Percentiles rank a stretch among this genome's conserved stretches.
Conservation (phyloP, 1,139 yeast species). For the Pichia sp. region DNA sequence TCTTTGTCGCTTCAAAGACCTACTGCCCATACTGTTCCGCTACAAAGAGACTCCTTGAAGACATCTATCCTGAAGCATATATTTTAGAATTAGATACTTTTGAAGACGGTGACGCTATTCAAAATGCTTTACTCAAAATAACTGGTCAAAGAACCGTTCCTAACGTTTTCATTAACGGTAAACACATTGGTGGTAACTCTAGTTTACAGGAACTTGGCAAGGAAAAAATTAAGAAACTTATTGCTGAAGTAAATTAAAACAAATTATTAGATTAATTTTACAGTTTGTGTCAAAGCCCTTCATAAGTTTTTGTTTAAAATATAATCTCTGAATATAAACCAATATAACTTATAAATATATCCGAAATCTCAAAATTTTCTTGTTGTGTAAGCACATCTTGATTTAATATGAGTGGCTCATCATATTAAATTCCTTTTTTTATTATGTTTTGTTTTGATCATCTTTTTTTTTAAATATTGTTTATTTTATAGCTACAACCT, state of each 20-base stretch:
- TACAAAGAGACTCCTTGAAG: slow-evolving; percentile 51
- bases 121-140: slow-evolving; percentile 65
- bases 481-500: neutral
- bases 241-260: too few relatives aligned
- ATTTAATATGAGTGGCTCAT: too few relatives aligned
- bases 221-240: slow-evolving; percentile 12
- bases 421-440: too few relatives aligned
- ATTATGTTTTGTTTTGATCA: too few relatives aligned
- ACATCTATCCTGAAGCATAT: slow-evolving; percentile 47
- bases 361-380: too few relatives aligned
- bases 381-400: too few relatives aligned
- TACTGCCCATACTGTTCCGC: slow-evolving; percentile 69
- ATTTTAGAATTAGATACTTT: slow-evolving; percentile 60
- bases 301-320: too few relatives aligned
- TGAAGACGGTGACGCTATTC: slow-evolving; percentile 61
- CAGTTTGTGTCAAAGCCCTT: too few relatives aligned
- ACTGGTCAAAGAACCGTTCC: slow-evolving; percentile 95
- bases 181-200: slow-evolving; percentile 93
- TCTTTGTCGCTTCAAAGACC: slow-evolving; percentile 82
- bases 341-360: too few relatives aligned
- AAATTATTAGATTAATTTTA: too few relatives aligned
- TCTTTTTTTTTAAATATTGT: neutral
- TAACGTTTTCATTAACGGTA: slow-evolving; percentile 79
- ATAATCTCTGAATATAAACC: too few relatives aligned
- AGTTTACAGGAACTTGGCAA: slow-evolving; percentile 54